Base-by-base conservation (phyloP, 2,329 filamentous ascomycete genomes). In the Pseudocercospora fuligena region DNA sequence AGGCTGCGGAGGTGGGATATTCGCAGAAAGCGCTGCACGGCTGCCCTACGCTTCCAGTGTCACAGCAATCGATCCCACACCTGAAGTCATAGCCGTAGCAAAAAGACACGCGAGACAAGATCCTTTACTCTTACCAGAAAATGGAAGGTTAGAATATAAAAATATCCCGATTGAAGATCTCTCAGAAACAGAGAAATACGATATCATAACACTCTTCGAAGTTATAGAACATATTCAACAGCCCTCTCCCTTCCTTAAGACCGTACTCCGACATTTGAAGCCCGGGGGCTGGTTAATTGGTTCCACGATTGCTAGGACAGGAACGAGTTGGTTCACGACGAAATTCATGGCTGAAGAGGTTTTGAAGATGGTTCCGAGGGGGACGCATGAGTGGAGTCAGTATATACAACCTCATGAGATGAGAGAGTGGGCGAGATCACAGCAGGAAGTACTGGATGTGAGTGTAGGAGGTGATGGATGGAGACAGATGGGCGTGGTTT, bases 351-450 rank as follows among this genome's bases (percentile, higher is more conserved):
- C 95, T 0, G 95, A 99, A 82, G 92, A 95, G 81, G 77, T 97
- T 65, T 74, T 97, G 77, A 85, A 92, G 5, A 92, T 98, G 68
- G 95, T 99, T 64, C 95, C 95, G 9, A 88, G 87, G 70, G 95
- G 95, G 1, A 99, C 95, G 56, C 95, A 99, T 81, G 93, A 97
- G 78, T 99, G 95, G 95, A 85, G 85, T 69, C 97, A 98, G 82
- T 99, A 98, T 81, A 90, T 99, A 72, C 95, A 97, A 76, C 91
- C 92, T 70, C 83, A 87, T 14, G 94, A 98, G 84, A 78, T 97
- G 76, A 77, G 80, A 71, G 76, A 71, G 4, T 85, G 82, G 81
- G 83, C 83, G 69, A 75, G 70, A 43, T 77, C 76, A 67, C 75
- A 80, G 72, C 64, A 69, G 21, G 81, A 81, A 9, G 75, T 82